A percentile compares a stretch with the other conserved stretches of the same genome.
phyloP scores from a whole-genome alignment of 2,329 filamentous ascomycete genomes.

The Boeremia lycopersici region DNA sequence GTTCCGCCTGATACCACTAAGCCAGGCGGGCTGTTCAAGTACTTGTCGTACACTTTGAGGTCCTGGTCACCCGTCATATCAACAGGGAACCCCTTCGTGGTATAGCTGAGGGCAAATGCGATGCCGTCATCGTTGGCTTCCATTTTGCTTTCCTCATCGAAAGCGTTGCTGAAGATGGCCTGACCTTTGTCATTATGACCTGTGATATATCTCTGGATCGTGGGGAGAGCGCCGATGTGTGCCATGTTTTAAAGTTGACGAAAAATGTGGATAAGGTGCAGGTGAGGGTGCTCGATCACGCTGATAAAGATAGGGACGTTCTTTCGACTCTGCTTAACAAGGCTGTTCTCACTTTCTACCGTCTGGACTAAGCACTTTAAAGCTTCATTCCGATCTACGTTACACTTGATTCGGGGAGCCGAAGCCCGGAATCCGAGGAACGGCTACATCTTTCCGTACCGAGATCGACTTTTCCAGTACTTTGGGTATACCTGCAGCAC shows the following conservation, averaged over 20 bases:
- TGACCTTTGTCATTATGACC: constrained; percentile 44
- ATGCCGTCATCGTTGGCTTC: constrained; percentile 52
- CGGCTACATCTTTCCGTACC: constrained; percentile 18
- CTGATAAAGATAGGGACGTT: not conserved
- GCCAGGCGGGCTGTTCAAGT: constrained; percentile 55
- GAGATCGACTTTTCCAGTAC: constrained; percentile 10
- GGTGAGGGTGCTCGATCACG: not conserved
- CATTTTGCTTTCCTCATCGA: constrained; percentile 46
- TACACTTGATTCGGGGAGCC: constrained; percentile 30
- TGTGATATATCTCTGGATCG: constrained; percentile 47
- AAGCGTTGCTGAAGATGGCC: constrained; percentile 45
- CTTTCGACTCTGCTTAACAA: not conserved
- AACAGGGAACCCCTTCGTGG: constrained; percentile 56
- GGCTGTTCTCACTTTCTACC: not conserved
- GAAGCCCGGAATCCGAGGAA: constrained; percentile 27
- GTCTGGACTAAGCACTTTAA: not conserved
- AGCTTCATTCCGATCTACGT: constrained; percentile 1
- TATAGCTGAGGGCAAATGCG: constrained; percentile 57
- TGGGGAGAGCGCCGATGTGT: constrained; percentile 39
- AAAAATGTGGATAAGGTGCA: not conserved
- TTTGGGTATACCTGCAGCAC: not conserved
- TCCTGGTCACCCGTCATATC: constrained; percentile 55
- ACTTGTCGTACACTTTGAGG: constrained; percentile 53
- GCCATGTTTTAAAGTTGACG: constrained; percentile 31
- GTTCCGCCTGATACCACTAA: constrained; percentile 57